These are phyloP conservation scores for Globisporangium paroecandrum DNA, from an alignment of 352 stramenopile species.

Conservation along the genomic window DNA sequence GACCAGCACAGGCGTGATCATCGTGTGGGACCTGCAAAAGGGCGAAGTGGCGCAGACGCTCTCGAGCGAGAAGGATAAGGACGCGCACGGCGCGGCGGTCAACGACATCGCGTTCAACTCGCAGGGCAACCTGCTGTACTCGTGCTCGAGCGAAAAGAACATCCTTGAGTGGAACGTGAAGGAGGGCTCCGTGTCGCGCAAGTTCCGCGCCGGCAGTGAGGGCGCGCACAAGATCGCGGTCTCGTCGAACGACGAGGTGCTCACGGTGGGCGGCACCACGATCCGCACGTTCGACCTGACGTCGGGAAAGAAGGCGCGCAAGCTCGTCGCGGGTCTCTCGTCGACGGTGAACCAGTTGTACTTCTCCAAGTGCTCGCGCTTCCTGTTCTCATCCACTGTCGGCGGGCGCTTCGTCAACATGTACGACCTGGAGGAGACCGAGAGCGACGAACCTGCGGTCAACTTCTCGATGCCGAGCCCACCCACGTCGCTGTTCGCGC, in stretches of 20 bases:
- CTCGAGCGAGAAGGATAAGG: constrained; percentile 39
- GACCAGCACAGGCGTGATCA: constrained; percentile 57
- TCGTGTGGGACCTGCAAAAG: constrained; percentile 74
- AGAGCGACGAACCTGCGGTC: constrained; percentile 63
- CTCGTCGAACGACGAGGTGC: constrained; percentile 54
- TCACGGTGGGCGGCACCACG: constrained; percentile 57
- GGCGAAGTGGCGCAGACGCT: constrained; percentile 65
- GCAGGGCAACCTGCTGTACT: constrained; percentile 64
- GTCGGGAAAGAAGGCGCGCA: constrained; percentile 77
- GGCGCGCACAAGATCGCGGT: constrained; percentile 66
- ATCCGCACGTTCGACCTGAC: constrained; percentile 75
- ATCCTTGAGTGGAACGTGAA: constrained; percentile 76
- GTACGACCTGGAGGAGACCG: constrained; percentile 64
- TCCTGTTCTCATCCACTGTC: constrained; percentile 69
- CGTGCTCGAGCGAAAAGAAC: constrained; percentile 67
- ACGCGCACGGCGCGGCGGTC: constrained; percentile 42
- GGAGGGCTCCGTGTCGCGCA: constrained; percentile 48
- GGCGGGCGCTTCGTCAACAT: constrained; percentile 80
- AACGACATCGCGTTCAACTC: constrained; percentile 72
- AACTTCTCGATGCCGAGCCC: constrained; percentile 77
- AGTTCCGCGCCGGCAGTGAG: constrained; percentile 53
- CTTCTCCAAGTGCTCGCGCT: constrained; percentile 63
- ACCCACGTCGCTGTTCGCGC: constrained; percentile 42
- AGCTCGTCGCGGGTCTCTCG: constrained; percentile 68
- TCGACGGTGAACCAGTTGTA: constrained; percentile 67